These are phyloP conservation scores for Chaetoscypha palmicola DNA, from an alignment of 2,329 filamentous ascomycete genomes.

Conservation along the genomic window DNA sequence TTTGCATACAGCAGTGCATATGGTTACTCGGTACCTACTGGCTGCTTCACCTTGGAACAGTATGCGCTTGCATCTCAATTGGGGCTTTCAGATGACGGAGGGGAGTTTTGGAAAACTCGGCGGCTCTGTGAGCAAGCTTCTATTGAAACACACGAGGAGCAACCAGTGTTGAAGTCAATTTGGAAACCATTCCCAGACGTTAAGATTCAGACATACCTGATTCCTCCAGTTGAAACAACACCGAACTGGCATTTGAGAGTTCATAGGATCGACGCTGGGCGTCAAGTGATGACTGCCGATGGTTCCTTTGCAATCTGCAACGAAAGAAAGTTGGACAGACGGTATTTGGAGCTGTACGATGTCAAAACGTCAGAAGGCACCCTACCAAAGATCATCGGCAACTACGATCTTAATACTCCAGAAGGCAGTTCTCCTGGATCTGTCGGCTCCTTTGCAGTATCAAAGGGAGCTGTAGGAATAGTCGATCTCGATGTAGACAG, in stretches of 20 bases:
- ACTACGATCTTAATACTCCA: constrained; percentile 50
- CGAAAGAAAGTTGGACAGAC: constrained; percentile 40
- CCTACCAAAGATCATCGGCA: constrained; percentile 49
- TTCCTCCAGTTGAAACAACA: constrained; percentile 50
- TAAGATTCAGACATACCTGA: constrained; percentile 54
- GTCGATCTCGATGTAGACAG: constrained; percentile 39
- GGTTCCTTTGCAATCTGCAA: constrained; percentile 66
- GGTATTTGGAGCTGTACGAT: constrained; percentile 46
- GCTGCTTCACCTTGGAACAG: constrained; percentile 68
- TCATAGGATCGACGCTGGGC: constrained; percentile 53
- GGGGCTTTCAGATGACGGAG: constrained; percentile 68
- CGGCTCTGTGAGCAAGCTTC: constrained; percentile 57
- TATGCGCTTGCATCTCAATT: constrained; percentile 70
- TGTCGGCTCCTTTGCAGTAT: constrained; percentile 49
- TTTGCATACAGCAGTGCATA: constrained; percentile 74
- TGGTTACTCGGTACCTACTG: constrained; percentile 70
- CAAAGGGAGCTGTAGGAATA: constrained; percentile 49
- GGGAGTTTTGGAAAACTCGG: constrained; percentile 74
- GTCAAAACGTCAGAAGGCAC: constrained; percentile 42
- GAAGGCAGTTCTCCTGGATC: constrained; percentile 45
- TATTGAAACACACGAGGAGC: constrained; percentile 48
- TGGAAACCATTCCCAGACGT: constrained; percentile 70
- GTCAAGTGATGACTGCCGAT: constrained; percentile 64
- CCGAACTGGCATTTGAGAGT: constrained; percentile 65
- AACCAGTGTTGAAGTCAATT: constrained; percentile 56